Evolutionary conservation across 768 basidiomycete species (phyloP).

Genomic region (Hygrophorus pudorinus): DNA sequence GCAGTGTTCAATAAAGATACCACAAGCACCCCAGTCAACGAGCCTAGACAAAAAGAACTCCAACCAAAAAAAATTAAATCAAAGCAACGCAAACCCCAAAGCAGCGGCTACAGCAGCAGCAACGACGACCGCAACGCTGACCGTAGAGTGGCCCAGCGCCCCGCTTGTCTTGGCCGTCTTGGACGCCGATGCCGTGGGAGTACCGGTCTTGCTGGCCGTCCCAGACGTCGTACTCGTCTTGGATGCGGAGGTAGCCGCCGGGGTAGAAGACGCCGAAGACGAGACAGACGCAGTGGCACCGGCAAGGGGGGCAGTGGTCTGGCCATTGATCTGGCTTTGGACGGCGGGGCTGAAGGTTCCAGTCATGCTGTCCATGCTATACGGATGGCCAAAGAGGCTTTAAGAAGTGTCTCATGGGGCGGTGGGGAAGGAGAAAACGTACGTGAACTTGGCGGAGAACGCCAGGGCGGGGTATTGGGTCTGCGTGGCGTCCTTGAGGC

Average conservation of each 20-base stretch:
- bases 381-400: conserved; percentile 1
- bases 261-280: conserved; percentile 12
- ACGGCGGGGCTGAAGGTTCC: conserved; percentile 54
- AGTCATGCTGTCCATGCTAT: conserved; percentile 58
- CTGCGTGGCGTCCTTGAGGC: conserved; percentile 38
- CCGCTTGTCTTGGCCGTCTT: background rate
- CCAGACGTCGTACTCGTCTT: conserved; percentile 7
- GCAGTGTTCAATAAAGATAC: no score
- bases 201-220: background rate
- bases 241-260: conserved; percentile 14
- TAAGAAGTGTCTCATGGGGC: background rate
- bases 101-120: conserved; percentile 4
- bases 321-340: conserved; percentile 49
- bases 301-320: conserved; percentile 48
- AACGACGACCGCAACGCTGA: background rate
- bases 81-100: background rate
- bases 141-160: conserved; percentile 3
- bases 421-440: conserved; percentile 17
- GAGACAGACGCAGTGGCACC: conserved; percentile 22
- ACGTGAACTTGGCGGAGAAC: conserved; percentile 78
- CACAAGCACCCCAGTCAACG: no score
- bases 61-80: no score
- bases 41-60: no score
- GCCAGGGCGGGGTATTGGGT: conserved; percentile 52
- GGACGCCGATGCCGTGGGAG: conserved; percentile 2